Conservation (phyloP, 805 yeast species). For the Kodamaea hsintzibuensis region DNA sequence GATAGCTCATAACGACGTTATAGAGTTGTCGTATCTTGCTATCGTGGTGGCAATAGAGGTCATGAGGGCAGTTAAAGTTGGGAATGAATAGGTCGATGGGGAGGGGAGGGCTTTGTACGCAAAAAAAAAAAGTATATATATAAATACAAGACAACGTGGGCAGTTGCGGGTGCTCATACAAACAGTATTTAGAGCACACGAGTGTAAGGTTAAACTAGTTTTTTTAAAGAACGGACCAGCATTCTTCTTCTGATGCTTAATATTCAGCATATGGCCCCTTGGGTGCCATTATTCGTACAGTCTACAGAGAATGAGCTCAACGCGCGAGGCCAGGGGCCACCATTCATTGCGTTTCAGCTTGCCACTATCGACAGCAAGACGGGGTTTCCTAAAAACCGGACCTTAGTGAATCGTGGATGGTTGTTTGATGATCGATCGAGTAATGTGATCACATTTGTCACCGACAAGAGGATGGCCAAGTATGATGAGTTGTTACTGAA, state of each 20-base stretch:
- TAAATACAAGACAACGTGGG: constrained; percentile 9
- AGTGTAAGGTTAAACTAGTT: not conserved
- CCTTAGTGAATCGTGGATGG: constrained; percentile 74
- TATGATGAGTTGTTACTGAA: constrained; percentile 50
- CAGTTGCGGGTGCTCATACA: constrained; percentile 1
- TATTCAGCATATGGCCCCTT: constrained; percentile 55
- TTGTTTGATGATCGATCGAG: constrained; percentile 67
- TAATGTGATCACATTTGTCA: constrained; percentile 66
- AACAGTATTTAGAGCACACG: constrained; percentile 1
- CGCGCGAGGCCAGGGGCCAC: constrained; percentile 29
- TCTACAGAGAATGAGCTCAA: constrained; percentile 49
- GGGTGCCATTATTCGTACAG: constrained; percentile 68
- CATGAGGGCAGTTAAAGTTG: not conserved
- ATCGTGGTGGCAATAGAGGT: not conserved
- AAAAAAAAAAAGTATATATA: not conserved
- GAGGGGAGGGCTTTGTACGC: not conserved
- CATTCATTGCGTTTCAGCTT: constrained; percentile 64
- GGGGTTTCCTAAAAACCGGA: constrained; percentile 63
- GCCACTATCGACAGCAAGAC: constrained; percentile 57
- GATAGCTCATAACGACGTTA: not conserved
- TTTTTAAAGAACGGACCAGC: not conserved
- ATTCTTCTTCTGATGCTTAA: constrained; percentile 22
- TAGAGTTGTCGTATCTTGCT: not conserved
- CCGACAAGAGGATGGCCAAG: constrained; percentile 72
- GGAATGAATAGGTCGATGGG: not conserved